These are phyloP conservation scores for Neurospora sp. DNA, from an alignment of 495 filamentous ascomycete genomes.

Conservation along the genomic window DNA sequence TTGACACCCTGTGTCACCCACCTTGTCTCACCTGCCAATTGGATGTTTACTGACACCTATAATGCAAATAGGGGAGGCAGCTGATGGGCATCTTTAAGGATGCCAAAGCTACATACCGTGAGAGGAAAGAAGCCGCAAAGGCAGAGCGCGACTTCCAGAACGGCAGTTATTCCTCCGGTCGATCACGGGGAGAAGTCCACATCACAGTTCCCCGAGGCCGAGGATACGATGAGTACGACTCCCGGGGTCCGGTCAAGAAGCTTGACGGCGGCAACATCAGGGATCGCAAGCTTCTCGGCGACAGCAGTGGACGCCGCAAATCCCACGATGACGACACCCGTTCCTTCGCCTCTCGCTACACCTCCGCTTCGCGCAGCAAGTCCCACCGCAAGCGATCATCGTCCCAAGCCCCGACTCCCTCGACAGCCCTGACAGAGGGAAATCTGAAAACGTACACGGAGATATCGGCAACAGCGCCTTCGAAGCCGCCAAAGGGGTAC, in stretches of 20 bases:
- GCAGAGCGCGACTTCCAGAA: constrained; percentile 42
- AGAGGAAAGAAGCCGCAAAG: constrained; percentile 67
- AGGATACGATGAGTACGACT: constrained; percentile 15
- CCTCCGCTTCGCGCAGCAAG: constrained; percentile 22
- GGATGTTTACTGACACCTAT: constrained; percentile 6
- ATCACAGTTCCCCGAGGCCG: constrained; percentile 9
- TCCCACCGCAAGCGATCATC: constrained; percentile 15
- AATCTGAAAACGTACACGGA: constrained; percentile 36
- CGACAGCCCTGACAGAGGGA: constrained; percentile 25
- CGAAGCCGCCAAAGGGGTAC: constrained; percentile 28
- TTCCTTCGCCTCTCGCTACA: constrained; percentile 28
- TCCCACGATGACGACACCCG: constrained; percentile 26
- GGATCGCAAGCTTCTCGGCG: constrained; percentile 9
- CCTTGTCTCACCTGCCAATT: neutral
- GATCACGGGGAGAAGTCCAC: constrained; percentile 1
- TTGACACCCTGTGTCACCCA: neutral
- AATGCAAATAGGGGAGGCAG: constrained; percentile 71
- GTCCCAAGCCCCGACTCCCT: constrained; percentile 10
- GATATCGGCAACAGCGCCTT: constrained; percentile 31
- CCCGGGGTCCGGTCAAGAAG: neutral
- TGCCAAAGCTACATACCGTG: constrained; percentile 73
- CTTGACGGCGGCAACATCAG: neutral
- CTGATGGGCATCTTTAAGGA: constrained; percentile 79
- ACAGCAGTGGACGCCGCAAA: constrained; percentile 14
- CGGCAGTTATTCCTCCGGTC: neutral